A percentile compares a stretch with the other conserved stretches of the same genome.
Evolutionary conservation across 1,139 yeast species (phyloP).

Genomic region (Geotrichum histeridarum): DNA sequence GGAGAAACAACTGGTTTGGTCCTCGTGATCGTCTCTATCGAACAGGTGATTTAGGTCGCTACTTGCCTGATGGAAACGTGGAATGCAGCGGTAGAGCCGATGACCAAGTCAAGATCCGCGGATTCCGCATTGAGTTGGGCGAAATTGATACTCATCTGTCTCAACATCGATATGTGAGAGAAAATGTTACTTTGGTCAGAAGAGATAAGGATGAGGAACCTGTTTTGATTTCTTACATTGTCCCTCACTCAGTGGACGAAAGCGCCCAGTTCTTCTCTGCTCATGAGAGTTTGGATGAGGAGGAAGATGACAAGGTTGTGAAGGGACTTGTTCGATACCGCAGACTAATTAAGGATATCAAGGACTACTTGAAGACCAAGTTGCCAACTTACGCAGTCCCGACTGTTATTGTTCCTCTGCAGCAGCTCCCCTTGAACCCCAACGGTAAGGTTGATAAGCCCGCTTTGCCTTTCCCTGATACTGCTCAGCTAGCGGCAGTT

Average conservation of each 20-base stretch:
- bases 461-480: slow-evolving; percentile 88
- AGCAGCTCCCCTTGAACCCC: slow-evolving; percentile 86
- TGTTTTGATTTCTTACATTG: slow-evolving; percentile 82
- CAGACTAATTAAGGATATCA: slow-evolving; percentile 72
- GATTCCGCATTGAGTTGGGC: slow-evolving; percentile 96
- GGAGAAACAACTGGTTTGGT: slow-evolving; percentile 85
- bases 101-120: slow-evolving; percentile 97
- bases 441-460: slow-evolving; percentile 98
- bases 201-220: slow-evolving; percentile 92
- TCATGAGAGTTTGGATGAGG: slow-evolving; percentile 43
- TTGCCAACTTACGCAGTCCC: slow-evolving; percentile 94
- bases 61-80: slow-evolving; percentile 92
- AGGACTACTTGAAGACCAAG: slow-evolving; percentile 75
- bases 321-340: slow-evolving; percentile 73
- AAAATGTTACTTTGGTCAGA: slow-evolving; percentile 87
- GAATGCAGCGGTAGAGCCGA: slow-evolving; percentile 99
- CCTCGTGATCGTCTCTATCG: slow-evolving; percentile 94
- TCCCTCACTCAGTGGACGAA: slow-evolving; percentile 60
- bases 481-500: slow-evolving; percentile 73
- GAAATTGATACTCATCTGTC: slow-evolving; percentile 97
- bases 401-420: slow-evolving; percentile 80
- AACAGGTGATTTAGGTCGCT: slow-evolving; percentile 96
- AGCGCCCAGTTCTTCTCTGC: slow-evolving; percentile 44
- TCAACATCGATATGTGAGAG: slow-evolving; percentile 86
- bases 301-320: slow-evolving; percentile 51